A percentile compares a stretch with the other conserved stretches of the same genome.
phyloP scores from a whole-genome alignment of 805 yeast species.

The Myxozyma mucilagina region DNA sequence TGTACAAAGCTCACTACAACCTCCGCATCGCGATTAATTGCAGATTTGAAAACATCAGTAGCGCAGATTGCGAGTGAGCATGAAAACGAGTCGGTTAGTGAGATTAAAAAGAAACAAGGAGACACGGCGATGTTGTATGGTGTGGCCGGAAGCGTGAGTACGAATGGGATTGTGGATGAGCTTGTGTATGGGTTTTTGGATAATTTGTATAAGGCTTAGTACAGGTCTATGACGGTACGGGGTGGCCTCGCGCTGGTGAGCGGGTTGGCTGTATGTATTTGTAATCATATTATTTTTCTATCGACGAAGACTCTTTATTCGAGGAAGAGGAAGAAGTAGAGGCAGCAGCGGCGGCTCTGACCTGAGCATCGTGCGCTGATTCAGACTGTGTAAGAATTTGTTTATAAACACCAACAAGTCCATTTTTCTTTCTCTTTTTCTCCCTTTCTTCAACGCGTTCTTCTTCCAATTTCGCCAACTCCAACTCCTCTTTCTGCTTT shows the following conservation, averaged over 20 bases:
- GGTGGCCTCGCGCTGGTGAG: background rate
- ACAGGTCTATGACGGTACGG: background rate
- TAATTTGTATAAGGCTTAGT: conserved; percentile 59
- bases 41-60: conserved; percentile 38
- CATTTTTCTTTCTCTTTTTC: conserved; percentile 5
- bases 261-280: background rate
- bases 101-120: conserved; percentile 33
- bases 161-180: conserved; percentile 79
- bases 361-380: conserved; percentile 22
- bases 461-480: conserved; percentile 30
- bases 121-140: conserved; percentile 90
- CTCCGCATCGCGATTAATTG: conserved; percentile 59
- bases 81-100: background rate
- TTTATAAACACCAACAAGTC: conserved; percentile 19
- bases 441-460: conserved; percentile 20
- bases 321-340: conserved; percentile 11
- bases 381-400: conserved; percentile 18
- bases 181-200: conserved; percentile 81
- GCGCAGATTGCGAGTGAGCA: conserved; percentile 1
- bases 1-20: conserved; percentile 65
- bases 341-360: conserved; percentile 28
- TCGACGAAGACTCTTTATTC: background rate
- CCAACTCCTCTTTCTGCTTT: conserved; percentile 42
- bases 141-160: conserved; percentile 86
- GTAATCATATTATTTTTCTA: background rate